These are phyloP conservation scores for Kurtzmaniella quercitrusa DNA, from an alignment of 1,139 yeast species.

Conservation along the genomic window DNA sequence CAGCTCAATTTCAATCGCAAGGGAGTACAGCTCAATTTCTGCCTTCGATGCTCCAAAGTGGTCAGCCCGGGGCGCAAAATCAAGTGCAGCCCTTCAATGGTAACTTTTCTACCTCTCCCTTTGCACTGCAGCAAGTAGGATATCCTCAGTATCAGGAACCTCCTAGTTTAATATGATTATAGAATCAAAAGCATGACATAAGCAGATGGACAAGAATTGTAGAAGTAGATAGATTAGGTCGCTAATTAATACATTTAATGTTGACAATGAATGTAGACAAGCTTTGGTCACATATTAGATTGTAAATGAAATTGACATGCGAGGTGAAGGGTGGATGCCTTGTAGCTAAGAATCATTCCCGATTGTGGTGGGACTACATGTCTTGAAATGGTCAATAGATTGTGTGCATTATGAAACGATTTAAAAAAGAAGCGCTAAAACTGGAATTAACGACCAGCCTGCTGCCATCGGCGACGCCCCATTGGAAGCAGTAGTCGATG, in stretches of 20 bases:
- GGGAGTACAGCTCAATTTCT: slow-evolving; percentile 1
- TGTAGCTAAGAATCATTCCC: too few relatives aligned
- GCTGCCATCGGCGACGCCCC: background rate
- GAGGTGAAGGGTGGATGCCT: too few relatives aligned
- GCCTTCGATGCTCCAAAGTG: background rate
- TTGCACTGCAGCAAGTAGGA: slow-evolving; percentile 9
- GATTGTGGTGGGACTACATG: too few relatives aligned
- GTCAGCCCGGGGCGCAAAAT: background rate
- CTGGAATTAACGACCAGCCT: background rate
- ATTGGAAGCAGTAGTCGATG: background rate
- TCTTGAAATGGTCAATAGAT: background rate
- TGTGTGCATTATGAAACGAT: background rate
- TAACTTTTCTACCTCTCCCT: slow-evolving; percentile 8
- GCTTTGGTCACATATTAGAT: too few relatives aligned
- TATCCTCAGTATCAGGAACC: slow-evolving; percentile 10
- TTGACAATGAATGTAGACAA: too few relatives aligned
- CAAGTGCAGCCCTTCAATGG: slow-evolving; percentile 7
- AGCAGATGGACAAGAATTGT: background rate
- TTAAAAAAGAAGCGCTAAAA: background rate
- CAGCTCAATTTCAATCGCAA: slow-evolving; percentile 8
- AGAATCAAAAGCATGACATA: background rate
- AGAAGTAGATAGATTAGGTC: too few relatives aligned
- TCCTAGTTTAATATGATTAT: slow-evolving; percentile 22
- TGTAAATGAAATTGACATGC: too few relatives aligned
- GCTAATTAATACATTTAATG: too few relatives aligned